Conservation (phyloP, 805 yeast species). For the Teunomyces barrocoloradensis region DNA sequence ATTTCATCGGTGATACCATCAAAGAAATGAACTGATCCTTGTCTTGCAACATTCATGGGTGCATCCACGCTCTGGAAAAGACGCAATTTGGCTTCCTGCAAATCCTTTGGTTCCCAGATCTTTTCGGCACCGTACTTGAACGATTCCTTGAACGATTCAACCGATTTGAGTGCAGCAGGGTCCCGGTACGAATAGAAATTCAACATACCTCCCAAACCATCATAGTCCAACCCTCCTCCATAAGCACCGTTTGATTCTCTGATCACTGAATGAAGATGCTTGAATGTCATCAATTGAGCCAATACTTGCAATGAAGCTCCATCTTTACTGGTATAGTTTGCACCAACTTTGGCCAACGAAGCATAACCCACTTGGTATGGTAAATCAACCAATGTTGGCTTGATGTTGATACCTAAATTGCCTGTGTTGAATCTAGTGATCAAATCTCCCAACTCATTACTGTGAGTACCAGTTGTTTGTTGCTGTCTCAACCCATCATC, state of each 20-base stretch:
- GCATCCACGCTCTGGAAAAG: constrained; percentile 91
- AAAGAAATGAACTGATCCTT: constrained; percentile 66
- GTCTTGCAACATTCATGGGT: constrained; percentile 76
- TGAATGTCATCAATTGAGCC: constrained; percentile 76
- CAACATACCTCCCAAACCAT: constrained; percentile 76
- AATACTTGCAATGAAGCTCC: constrained; percentile 85
- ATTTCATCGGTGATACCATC: constrained; percentile 73
- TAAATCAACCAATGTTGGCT: constrained; percentile 54
- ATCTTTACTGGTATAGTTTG: constrained; percentile 63
- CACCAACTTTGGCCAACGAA: constrained; percentile 64
- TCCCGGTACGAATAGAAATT: constrained; percentile 90
- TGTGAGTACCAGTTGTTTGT: background rate
- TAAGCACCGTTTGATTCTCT: constrained; percentile 98
- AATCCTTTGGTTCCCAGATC: constrained; percentile 62
- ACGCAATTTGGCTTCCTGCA: constrained; percentile 87
- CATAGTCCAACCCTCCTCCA: constrained; percentile 90
- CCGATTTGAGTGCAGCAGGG: constrained; percentile 76
- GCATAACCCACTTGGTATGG: constrained; percentile 91
- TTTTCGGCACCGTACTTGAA: constrained; percentile 22
- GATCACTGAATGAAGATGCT: constrained; percentile 81
- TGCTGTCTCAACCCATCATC: constrained; percentile 6
- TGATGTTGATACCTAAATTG: constrained; percentile 11
- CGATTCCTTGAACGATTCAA: constrained; percentile 52
- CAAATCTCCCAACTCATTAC: constrained; percentile 10
- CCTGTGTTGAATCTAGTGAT: constrained; percentile 14